Base-by-base conservation (phyloP, 2,329 filamentous ascomycete genomes). In the Niveomyces coronatus region DNA sequence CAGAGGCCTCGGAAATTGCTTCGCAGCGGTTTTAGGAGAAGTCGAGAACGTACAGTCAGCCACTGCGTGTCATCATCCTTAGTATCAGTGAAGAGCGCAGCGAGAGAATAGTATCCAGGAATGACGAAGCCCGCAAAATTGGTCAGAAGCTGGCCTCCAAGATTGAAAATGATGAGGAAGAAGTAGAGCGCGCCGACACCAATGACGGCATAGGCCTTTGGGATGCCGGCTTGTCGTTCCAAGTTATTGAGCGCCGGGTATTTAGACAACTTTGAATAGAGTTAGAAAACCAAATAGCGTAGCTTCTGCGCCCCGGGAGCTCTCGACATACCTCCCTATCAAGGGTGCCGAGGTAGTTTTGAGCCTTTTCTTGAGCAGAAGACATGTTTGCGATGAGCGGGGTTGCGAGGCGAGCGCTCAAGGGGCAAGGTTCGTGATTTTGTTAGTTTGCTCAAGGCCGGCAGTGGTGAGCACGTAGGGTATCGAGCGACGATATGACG, bases 91-190 rank as follows among this genome's bases (percentile, higher is more conserved):
- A 91, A 91, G 44, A 93, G 69, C 23, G 85, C 85, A 49, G 74
- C 67, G 40, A 91, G 67, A 24, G 85, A 89, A 65, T 89, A 93
- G 71, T 91, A 91, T 44, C 78, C 80, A 18, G 85, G 85, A 45
- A 93, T 74, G 51, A 83, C 65, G 59, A 91, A 91, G 45, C 85
- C 85, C 49, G 85, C 84, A 49, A 87, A 65, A 69, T 93, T 93
- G 65, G 85, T 87, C 51, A 93, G 70, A 56, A 91, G 82, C 65
- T 88, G 84, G 52, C 85, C 85, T 47, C 82, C 85, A 48, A 91
- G 82, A 74, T 93, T 93, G 73, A 93, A 87, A 68, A 91, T 79
- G 65, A 91, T 85, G 52, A 91, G 76, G 70, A 89, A 86, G 68
- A 91, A 86, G 72, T 93, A 93, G 49, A 88, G 75, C 36, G 79